Conservation (phyloP, 2,329 filamentous ascomycete genomes). For the Graphilbum fragrans region DNA sequence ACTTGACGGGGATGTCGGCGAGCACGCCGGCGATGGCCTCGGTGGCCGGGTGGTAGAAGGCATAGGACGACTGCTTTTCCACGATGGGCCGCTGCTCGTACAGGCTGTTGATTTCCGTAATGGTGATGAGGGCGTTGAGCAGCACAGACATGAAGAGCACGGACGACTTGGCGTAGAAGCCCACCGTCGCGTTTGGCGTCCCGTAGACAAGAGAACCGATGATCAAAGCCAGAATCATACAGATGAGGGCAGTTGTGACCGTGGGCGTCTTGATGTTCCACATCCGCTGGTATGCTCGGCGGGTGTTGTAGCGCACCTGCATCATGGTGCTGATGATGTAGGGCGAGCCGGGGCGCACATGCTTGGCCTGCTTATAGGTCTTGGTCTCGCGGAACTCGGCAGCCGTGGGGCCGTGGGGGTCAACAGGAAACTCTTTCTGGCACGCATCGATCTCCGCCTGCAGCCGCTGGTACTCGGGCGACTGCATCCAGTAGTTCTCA, state of each 20-base stretch:
- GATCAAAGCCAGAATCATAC: slow-evolving; percentile 40
- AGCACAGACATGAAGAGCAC: slow-evolving; percentile 80
- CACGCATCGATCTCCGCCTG: slow-evolving; percentile 45
- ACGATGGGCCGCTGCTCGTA: slow-evolving; percentile 86
- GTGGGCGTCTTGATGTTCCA: slow-evolving; percentile 63
- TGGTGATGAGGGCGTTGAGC: slow-evolving; percentile 72
- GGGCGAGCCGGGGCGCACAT: slow-evolving; percentile 43
- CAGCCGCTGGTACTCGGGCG: slow-evolving; percentile 35
- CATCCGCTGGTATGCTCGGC: slow-evolving; percentile 69
- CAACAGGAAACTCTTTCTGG: slow-evolving; percentile 30
- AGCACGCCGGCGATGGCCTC: slow-evolving; percentile 84
- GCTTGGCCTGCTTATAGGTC: slow-evolving; percentile 33
- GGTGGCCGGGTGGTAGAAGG: slow-evolving; percentile 77
- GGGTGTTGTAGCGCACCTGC: slow-evolving; percentile 35
- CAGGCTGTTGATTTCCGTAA: slow-evolving; percentile 72
- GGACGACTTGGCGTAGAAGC: slow-evolving; percentile 50
- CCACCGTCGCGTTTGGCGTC: slow-evolving; percentile 19
- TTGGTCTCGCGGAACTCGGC: slow-evolving; percentile 35
- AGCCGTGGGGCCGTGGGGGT: slow-evolving; percentile 19
- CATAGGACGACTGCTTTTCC: slow-evolving; percentile 78
- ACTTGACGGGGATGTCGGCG: slow-evolving; percentile 72
- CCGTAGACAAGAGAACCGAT: slow-evolving; percentile 10
- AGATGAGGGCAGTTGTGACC: slow-evolving; percentile 70
- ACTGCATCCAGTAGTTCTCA: slow-evolving; percentile 44
- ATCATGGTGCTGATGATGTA: slow-evolving; percentile 47